phyloP scores from a whole-genome alignment of 2,329 filamentous ascomycete species.

The Xylariaceae sp. region DNA sequence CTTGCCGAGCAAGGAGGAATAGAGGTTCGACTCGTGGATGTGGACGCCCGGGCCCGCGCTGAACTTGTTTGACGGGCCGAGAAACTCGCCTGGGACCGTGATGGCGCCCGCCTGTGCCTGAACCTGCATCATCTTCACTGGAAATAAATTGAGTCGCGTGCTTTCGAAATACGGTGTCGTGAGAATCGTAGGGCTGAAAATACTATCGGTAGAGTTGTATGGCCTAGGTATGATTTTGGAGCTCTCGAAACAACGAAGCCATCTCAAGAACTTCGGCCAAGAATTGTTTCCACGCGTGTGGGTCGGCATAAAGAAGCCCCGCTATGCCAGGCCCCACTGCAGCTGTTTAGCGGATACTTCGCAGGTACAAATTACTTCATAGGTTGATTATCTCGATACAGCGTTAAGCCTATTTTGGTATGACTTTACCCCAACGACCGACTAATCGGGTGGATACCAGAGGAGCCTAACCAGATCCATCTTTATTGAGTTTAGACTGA shows the following conservation, averaged over 20 bases:
- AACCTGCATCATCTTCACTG: conserved; percentile 24
- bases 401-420: background rate
- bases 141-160: background rate
- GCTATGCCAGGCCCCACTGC: background rate
- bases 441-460: too few relatives aligned
- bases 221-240: too few relatives aligned
- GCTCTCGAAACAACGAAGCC: too few relatives aligned
- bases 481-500: background rate
- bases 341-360: too few relatives aligned
- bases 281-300: background rate
- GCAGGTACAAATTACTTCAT: too few relatives aligned
- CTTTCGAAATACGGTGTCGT: background rate
- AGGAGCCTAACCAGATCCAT: background rate
- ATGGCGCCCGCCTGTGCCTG: conserved; percentile 35
- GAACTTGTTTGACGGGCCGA: conserved; percentile 64
- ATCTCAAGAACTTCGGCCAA: background rate
- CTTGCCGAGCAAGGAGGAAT: conserved; percentile 75
- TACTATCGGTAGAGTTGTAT: too few relatives aligned
- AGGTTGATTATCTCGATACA: background rate
- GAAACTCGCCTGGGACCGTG: conserved; percentile 74
- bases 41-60: conserved; percentile 78
- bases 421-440: background rate
- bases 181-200: background rate
- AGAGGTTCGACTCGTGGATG: conserved; percentile 67
- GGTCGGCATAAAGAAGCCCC: background rate